phyloP scores from a whole-genome alignment of 345 rosid species.

The Sapria himalayana region DNA sequence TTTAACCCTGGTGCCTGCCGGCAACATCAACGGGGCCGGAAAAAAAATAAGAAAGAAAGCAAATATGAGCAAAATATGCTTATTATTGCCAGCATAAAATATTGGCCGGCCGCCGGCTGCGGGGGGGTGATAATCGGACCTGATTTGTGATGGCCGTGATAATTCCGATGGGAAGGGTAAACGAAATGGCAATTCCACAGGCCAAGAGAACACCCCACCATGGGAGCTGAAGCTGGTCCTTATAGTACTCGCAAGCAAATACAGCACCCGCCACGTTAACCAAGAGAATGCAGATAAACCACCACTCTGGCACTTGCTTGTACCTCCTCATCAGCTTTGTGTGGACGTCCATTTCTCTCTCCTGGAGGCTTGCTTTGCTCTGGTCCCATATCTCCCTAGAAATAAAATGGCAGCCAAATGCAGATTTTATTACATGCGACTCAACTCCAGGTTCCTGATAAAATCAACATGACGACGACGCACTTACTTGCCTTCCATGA shows the following conservation, averaged over 20 bases:
- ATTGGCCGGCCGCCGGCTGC: too few relatives aligned
- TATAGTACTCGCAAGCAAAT: constrained; percentile 74
- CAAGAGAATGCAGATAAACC: constrained; percentile 61
- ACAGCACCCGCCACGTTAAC: constrained; percentile 41
- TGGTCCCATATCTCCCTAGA: constrained; percentile 80
- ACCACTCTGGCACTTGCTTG: constrained; percentile 77
- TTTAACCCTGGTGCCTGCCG: constrained; percentile 76
- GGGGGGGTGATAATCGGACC: too few relatives aligned
- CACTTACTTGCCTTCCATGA: constrained; percentile 53
- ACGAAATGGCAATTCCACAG: constrained; percentile 49
- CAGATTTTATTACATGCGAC: background rate
- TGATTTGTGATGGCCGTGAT: constrained; percentile 94
- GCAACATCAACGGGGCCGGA: background rate
- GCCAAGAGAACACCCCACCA: constrained; percentile 99
- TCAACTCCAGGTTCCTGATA: constrained; percentile 2
- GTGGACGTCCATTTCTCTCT: constrained; percentile 45
- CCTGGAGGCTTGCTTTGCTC: constrained; percentile 54
- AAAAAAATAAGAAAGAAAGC: background rate
- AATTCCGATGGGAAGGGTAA: constrained; percentile 89
- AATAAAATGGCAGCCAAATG: background rate
- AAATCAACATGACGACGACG: background rate
- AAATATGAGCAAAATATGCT: background rate
- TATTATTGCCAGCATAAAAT: too few relatives aligned
- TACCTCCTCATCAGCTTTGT: constrained; percentile 60
- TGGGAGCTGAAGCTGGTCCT: constrained; percentile 71